phyloP scores from a whole-genome alignment of 768 basidiomycete species.

The Cystofilobasidium bisporidii region DNA sequence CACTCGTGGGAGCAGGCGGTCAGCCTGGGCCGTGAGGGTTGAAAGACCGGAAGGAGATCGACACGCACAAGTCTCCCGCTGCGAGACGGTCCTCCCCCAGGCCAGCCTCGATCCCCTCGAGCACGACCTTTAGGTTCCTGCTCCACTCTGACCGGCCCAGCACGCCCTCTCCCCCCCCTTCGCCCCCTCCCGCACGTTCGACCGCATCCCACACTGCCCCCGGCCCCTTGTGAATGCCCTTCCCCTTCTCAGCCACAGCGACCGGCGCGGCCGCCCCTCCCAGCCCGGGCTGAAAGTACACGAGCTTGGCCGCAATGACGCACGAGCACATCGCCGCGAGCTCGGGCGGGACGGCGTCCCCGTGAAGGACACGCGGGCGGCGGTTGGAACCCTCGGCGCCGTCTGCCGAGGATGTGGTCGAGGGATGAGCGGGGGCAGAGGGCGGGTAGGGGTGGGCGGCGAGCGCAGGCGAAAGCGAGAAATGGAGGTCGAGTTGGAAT shows the following conservation, averaged over 20 bases:
- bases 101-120: slow-evolving; percentile 42
- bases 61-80: slow-evolving; percentile 17
- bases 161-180: slow-evolving; percentile 36
- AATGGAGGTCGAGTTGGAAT: slow-evolving; percentile 31
- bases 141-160: slow-evolving; percentile 50
- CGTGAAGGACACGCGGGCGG: slow-evolving; percentile 42
- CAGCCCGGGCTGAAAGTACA: slow-evolving; percentile 51
- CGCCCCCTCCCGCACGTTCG: slow-evolving; percentile 42
- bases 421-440: too few species aligned
- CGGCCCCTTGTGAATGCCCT: neutral
- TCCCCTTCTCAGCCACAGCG: neutral
- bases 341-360: slow-evolving; percentile 62
- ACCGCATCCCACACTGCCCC: neutral
- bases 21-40: too few species aligned
- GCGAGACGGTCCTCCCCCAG: neutral
- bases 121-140: slow-evolving; percentile 28
- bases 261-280: too few species aligned
- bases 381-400: slow-evolving; percentile 50
- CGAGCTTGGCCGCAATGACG: slow-evolving; percentile 68
- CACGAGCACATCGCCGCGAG: slow-evolving; percentile 52
- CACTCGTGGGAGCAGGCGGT: too few species aligned
- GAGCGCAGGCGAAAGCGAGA: slow-evolving; percentile 29
- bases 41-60: too few species aligned
- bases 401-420: neutral
- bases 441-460: slow-evolving; percentile 38